A percentile compares a stretch with the other conserved stretches of the same genome.
Evolutionary conservation across 2,329 filamentous ascomycete genomes (phyloP).

Genomic region (Aureobasidium sp.): DNA sequence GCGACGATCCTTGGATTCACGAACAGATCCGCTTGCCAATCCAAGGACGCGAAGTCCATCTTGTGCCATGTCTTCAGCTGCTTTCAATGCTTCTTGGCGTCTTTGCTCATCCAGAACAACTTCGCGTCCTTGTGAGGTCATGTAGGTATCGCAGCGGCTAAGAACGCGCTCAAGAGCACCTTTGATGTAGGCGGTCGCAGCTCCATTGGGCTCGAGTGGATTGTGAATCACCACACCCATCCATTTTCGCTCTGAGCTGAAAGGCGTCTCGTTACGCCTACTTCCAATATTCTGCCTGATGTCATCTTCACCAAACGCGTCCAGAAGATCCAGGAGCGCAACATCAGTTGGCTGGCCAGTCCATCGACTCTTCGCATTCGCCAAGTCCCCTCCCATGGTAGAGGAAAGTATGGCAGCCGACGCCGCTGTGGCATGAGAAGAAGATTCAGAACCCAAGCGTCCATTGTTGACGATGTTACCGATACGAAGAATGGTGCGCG

Average conservation of each 20-base stretch:
- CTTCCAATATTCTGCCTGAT: conserved; percentile 78
- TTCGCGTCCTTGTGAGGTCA: conserved; percentile 79
- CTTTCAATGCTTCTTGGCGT: conserved; percentile 66
- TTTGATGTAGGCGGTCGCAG: conserved; percentile 89
- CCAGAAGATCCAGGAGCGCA: conserved; percentile 88
- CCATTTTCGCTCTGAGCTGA: conserved; percentile 97
- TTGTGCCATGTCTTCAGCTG: conserved; percentile 78
- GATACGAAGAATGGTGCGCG: conserved; percentile 75
- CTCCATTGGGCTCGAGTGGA: conserved; percentile 51
- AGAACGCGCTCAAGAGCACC: conserved; percentile 85
- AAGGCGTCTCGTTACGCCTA: conserved; percentile 79
- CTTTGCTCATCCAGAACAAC: conserved; percentile 73
- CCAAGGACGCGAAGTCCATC: conserved; percentile 86
- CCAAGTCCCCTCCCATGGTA: conserved; percentile 56
- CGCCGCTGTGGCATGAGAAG: conserved; percentile 55
- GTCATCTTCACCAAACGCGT: conserved; percentile 86
- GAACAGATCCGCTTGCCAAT: conserved; percentile 75
- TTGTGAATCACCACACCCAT: conserved; percentile 83
- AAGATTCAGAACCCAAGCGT: conserved; percentile 65
- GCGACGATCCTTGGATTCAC: conserved; percentile 19
- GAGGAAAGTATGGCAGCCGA: conserved; percentile 80
- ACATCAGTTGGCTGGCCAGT: conserved; percentile 96
- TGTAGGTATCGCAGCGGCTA: conserved; percentile 80
- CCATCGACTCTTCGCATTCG: conserved; percentile 77
- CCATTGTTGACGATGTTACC: conserved; percentile 97